Conservation (phyloP, 345 rosid genomes). For the Gossypium raimondii region DNA sequence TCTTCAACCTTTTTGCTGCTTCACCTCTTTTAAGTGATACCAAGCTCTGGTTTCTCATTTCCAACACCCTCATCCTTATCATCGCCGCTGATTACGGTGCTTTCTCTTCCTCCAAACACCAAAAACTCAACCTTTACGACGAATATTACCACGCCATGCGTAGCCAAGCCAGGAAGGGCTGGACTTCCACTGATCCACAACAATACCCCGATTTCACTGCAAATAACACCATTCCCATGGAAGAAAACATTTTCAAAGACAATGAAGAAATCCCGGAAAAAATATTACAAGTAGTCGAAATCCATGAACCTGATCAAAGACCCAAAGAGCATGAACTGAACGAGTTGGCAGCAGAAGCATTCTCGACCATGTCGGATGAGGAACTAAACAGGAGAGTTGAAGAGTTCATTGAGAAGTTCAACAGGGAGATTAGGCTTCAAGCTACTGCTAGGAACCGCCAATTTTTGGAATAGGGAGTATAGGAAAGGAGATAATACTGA, state of each 20-base stretch:
- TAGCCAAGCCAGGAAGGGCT: conserved; percentile 15
- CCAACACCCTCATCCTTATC: conserved; percentile 59
- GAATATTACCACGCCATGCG: conserved; percentile 26
- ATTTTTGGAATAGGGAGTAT: conserved; percentile 13
- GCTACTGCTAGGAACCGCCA: conserved; percentile 15
- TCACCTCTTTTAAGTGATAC: conserved; percentile 40
- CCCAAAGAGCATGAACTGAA: conserved; percentile 10
- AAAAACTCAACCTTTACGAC: conserved; percentile 27
- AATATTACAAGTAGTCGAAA: conserved; percentile 7
- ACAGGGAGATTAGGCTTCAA: conserved; percentile 55
- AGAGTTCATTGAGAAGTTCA: conserved; percentile 62
- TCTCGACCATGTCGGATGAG: conserved; percentile 62
- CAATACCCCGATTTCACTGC: background rate
- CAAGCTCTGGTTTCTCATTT: conserved; percentile 62
- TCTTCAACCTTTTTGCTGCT: conserved; percentile 47
- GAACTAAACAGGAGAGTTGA: conserved; percentile 69
- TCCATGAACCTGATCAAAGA: conserved; percentile 16
- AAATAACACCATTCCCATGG: conserved; percentile 10
- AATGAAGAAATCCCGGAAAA: conserved; percentile 18
- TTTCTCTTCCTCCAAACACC: conserved; percentile 35
- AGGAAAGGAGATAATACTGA: background rate
- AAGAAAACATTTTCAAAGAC: background rate
- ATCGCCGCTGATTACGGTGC: conserved; percentile 57
- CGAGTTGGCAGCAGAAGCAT: conserved; percentile 25
- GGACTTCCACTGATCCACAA: conserved; percentile 9